A percentile compares a stretch with the other conserved stretches of the same genome.
phyloP scores from a whole-genome alignment of 352 stramenopile species.

The Pythium aquatile region DNA sequence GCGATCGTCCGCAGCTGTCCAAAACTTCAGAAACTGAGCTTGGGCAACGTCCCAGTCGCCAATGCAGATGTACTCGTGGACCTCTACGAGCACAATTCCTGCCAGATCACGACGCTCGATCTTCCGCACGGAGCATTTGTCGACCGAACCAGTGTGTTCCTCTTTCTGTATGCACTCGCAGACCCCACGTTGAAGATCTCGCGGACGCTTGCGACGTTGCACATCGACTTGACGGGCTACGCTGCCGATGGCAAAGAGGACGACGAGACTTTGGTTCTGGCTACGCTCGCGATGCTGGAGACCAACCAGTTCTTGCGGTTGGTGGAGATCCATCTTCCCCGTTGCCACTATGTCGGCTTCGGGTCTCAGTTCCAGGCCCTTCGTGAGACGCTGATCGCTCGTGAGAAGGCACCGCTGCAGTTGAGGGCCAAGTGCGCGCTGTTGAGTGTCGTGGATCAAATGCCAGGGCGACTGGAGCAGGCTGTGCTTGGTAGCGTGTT shows the following conservation, averaged over 20 bases:
- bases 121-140: not conserved
- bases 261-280: not conserved
- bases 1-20: not conserved
- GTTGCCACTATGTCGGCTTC: not conserved
- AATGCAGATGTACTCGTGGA: not conserved
- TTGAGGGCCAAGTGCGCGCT: slow-evolving; percentile 4
- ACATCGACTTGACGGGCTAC: not conserved
- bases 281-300: slow-evolving; percentile 2
- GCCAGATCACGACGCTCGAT: not conserved
- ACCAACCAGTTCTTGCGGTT: not conserved
- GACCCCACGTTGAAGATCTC: not conserved
- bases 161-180: not conserved
- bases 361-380: not conserved
- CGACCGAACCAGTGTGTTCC: not conserved
- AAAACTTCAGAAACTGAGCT: not conserved
- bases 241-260: not conserved
- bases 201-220: not conserved
- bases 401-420: not conserved
- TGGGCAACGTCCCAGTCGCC: not conserved
- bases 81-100: not conserved
- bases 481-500: not conserved
- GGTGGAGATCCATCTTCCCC: not conserved
- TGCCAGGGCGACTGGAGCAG: not conserved
- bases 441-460: not conserved
- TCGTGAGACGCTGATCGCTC: not conserved